Conservation (phyloP, 2,329 filamentous ascomycete species). For the Fusarium zealandicum region DNA sequence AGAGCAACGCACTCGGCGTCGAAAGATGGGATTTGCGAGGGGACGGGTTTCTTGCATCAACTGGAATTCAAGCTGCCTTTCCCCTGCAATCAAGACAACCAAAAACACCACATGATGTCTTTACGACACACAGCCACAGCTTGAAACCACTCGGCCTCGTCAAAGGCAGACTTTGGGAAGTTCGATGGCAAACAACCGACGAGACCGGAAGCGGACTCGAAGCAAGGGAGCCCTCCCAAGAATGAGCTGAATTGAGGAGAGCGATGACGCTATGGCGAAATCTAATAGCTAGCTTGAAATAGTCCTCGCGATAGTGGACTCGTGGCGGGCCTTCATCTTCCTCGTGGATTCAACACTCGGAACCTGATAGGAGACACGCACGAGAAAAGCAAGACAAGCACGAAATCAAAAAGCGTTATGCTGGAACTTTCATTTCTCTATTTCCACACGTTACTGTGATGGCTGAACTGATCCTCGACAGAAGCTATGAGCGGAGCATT, state of each 20-base stretch:
- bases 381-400: constrained; percentile 44
- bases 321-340: constrained; percentile 36
- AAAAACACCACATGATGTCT: constrained; percentile 36
- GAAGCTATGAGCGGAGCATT: neutral
- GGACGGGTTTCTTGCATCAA: constrained; percentile 37
- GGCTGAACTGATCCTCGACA: constrained; percentile 7
- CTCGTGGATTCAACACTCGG: constrained; percentile 38
- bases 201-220: constrained; percentile 41
- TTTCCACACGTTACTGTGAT: constrained; percentile 24
- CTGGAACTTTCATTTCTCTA: constrained; percentile 29
- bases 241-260: constrained; percentile 44
- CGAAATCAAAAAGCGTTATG: constrained; percentile 45
- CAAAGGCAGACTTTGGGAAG: constrained; percentile 41
- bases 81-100: constrained; percentile 25
- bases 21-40: constrained; percentile 28
- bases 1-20: constrained; percentile 28
- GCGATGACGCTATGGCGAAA: constrained; percentile 48
- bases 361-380: constrained; percentile 27
- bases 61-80: constrained; percentile 42
- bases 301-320: constrained; percentile 44
- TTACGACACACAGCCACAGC: constrained; percentile 39
- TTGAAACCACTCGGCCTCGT: constrained; percentile 43
- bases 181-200: constrained; percentile 30
- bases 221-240: constrained; percentile 25
- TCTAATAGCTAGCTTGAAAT: constrained; percentile 48